phyloP scores from a whole-genome alignment of 2,329 filamentous ascomycete genomes.

The Verticillium klebahnii region DNA sequence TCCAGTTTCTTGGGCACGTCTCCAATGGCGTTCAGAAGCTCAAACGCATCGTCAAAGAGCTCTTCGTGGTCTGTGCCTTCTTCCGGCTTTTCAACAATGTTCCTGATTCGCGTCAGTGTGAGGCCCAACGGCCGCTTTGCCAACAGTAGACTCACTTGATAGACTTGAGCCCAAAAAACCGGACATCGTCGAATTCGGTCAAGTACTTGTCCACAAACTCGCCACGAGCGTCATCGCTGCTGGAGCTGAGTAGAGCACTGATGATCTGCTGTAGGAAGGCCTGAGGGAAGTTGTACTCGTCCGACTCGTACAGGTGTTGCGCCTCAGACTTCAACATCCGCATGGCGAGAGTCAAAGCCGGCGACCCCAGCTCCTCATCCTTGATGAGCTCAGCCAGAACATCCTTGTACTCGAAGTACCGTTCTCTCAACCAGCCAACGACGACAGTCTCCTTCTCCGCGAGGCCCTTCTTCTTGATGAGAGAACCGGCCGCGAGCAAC shows the following conservation, averaged over 20 bases:
- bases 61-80: constrained; percentile 20
- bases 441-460: constrained; percentile 72
- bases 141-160: constrained; percentile 54
- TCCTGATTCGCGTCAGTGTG: constrained; percentile 18
- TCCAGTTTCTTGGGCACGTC: constrained; percentile 66
- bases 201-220: constrained; percentile 77
- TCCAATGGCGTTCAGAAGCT: constrained; percentile 63
- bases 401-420: constrained; percentile 66
- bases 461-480: constrained; percentile 60
- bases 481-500: constrained; percentile 67
- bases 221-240: constrained; percentile 55
- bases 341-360: constrained; percentile 76
- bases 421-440: constrained; percentile 72
- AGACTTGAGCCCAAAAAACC: constrained; percentile 74
- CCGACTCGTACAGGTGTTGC: constrained; percentile 53
- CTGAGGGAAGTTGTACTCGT: constrained; percentile 66
- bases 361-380: constrained; percentile 60
- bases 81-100: constrained; percentile 20
- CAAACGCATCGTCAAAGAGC: constrained; percentile 53
- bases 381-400: constrained; percentile 58
- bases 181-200: constrained; percentile 76
- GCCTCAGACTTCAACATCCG: constrained; percentile 77
- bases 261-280: constrained; percentile 64
- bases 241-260: constrained; percentile 52
- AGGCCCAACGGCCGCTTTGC: neutral